phyloP scores from a whole-genome alignment of 345 rosid species.

The Pseudoturritis turrita region DNA sequence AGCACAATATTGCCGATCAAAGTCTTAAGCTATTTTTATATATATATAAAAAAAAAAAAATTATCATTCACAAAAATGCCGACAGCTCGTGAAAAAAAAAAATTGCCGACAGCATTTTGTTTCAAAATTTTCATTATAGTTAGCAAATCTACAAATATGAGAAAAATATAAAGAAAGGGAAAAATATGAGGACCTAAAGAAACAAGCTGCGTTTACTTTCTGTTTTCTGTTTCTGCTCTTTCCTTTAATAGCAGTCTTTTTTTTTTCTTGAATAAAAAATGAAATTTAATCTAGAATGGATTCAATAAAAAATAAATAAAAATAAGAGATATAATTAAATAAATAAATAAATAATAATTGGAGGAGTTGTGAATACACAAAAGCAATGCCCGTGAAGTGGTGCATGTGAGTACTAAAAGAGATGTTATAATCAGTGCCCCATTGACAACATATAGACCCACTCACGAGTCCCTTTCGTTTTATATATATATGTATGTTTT shows the following conservation, averaged over 20 bases:
- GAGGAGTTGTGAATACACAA: slow-evolving; percentile 43
- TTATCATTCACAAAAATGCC: slow-evolving; percentile 10
- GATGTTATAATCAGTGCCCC: slow-evolving; percentile 77
- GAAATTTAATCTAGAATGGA: not conserved
- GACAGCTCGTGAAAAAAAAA: slow-evolving; percentile 14
- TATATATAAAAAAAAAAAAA: not conserved
- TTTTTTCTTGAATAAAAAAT: not conserved
- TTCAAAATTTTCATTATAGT: not conserved
- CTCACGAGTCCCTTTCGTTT: slow-evolving; percentile 63
- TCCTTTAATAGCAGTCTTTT: slow-evolving; percentile 6
- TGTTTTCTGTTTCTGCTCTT: slow-evolving; percentile 27
- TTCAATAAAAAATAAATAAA: not conserved
- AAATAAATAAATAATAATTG: slow-evolving; percentile 25
- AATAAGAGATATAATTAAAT: not conserved
- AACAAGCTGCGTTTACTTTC: slow-evolving; percentile 27
- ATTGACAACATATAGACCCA: slow-evolving; percentile 61
- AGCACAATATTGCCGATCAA: not conserved
- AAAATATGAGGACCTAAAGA: slow-evolving; percentile 16
- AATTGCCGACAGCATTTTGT: slow-evolving; percentile 15
- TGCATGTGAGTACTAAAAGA: slow-evolving; percentile 89
- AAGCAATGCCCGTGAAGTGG: slow-evolving; percentile 74
- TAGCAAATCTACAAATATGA: not conserved
- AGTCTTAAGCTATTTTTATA: not conserved
- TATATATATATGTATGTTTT: not conserved
- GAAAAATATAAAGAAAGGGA: not conserved